Base-by-base conservation (phyloP, 2,329 filamentous ascomycete species). In the Akanthomyces lecanii region DNA sequence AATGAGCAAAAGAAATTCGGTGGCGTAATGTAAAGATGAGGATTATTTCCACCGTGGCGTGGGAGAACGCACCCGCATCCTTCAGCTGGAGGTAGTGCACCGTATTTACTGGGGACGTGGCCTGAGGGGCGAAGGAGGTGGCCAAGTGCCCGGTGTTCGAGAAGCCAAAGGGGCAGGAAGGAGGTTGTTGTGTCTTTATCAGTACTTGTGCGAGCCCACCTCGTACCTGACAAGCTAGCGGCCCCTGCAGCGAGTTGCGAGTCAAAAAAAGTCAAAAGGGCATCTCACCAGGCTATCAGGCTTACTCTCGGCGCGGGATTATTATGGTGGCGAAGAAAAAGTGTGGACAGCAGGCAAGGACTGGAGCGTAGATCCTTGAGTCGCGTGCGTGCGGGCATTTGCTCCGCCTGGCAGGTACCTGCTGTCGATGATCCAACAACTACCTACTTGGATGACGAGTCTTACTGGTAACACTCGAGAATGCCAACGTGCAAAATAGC, bases 21-120 rank as follows among this genome's bases (percentile, higher is more conserved):
- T 51, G 56, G 40, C 56, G 44, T 11, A 23, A 36, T 33, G 33
- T 21, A n/a, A 30, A 40, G 33, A 40, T 33, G 51, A 53, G 18
- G n/a, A 18, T 53, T 53, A 53, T 40, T 53, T 53, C 51, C 51
- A 53, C 51, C 33, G 21, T 52, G 50, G 28, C 50, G 36, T 33
- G 16, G 30, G 5, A 2, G 28, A 21, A 12, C 30, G 47, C 47
- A 18, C 11, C 16, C 12, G 47, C 47, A 50, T 50, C 47, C 47
- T 30, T 50, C 47, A 23, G 14, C 47, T 28, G 25, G 21, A 10
- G 11, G 7, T 50, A 2, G 12, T 5, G 14, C 16, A 18, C 6
- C 8, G 10, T 36, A 36, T 16, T 18, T 40, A 40, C 12, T 40
- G 38, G 38, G 38, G 38, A 40, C 38, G 38, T 40, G 38, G 38